Conservation (phyloP, 164 flowering plant genomes). For the Vitis rotundifolia region DNA sequence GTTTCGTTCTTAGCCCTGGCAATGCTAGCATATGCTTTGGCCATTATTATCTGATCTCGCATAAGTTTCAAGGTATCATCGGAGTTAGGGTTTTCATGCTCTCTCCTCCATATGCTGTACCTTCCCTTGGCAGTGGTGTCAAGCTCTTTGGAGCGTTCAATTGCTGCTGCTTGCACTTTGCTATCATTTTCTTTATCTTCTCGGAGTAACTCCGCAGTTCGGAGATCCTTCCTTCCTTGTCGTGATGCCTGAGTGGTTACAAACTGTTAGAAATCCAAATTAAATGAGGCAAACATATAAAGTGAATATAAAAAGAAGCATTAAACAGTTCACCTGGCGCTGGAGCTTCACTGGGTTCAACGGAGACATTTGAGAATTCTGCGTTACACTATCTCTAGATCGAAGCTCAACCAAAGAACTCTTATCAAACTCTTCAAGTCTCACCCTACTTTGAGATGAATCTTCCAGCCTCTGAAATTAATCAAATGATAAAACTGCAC, state of each 20-base stretch:
- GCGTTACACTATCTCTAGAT: slow-evolving; percentile 24
- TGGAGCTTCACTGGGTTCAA: slow-evolving; percentile 63
- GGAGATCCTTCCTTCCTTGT: slow-evolving; percentile 48
- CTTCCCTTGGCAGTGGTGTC: slow-evolving; percentile 59
- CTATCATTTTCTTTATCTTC: slow-evolving; percentile 52
- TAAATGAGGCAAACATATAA: not conserved
- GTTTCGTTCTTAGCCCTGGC: slow-evolving; percentile 38
- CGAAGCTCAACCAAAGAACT: slow-evolving; percentile 25
- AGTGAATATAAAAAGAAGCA: slow-evolving; percentile 7
- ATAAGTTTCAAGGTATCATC: slow-evolving; percentile 46
- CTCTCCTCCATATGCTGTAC: slow-evolving; percentile 91
- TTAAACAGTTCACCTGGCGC: slow-evolving; percentile 52
- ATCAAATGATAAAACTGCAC: not conserved
- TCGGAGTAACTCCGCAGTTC: slow-evolving; percentile 50
- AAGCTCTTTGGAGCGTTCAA: slow-evolving; percentile 49
- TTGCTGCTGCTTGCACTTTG: slow-evolving; percentile 56
- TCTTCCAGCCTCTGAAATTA: slow-evolving; percentile 19
- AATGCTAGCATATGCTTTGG: slow-evolving; percentile 47
- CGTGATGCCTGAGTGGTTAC: slow-evolving; percentile 52
- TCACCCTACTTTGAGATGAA: slow-evolving; percentile 23
- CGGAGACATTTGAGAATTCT: slow-evolving; percentile 18
- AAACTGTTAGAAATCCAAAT: slow-evolving; percentile 17
- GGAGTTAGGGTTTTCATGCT: slow-evolving; percentile 65
- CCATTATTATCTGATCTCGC: slow-evolving; percentile 57
- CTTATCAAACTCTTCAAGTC: slow-evolving; percentile 22